Base-by-base conservation (phyloP, 768 basidiomycete genomes). In the Candolleomyces aberdarensis region DNA sequence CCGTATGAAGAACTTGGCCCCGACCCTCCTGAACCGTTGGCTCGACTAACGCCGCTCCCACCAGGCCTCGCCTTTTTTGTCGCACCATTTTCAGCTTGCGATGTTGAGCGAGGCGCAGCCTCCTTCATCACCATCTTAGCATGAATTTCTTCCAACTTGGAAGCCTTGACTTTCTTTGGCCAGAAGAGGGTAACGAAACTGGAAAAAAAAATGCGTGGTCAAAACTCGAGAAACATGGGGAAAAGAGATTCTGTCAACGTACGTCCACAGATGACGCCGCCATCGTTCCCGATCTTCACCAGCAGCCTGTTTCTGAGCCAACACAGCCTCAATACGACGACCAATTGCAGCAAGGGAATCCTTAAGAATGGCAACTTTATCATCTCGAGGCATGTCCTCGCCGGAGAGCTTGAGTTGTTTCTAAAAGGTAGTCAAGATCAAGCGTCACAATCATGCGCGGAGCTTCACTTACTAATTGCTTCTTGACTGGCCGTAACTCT, bases 201-300 rank as follows among this genome's bases (percentile, higher is more conserved):
- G 67, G 11, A 60, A 9, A 50, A 14, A 60, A 9, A 50, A 60
- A 58, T 26, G 69, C 55, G 41, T 56, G 60, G 46, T 19, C 46
- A 56, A 13, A 10, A 39, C n/a, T 20, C 15, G 47, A 10, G 36
- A 52, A 36, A 49, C 7, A 60, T n/a, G 58, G 17, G 63, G 57
- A 31, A 48, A 19, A 40, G 29, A 9, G 3, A 17, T 17, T 14
- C 15, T 11, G 44, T 11, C 47, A 40, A 90, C 94, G 73, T 75
- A 96, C 93, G 94, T 92, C 95, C 95, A 97, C n/a, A 96, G 81
- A 78, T 97, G 94, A 64, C 92, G 85, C 63, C 91, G 83, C 95
- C 94, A 97, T 71, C 92, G 81, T 70, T 89, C 88, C 19, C 84
- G 80, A 67, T 96, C 90, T 73, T 92, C 89, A 14, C 95, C 94